Evolutionary conservation across 176 grass and related monocot genomes (phyloP).

Genomic region (Microstegium vimineum): DNA sequence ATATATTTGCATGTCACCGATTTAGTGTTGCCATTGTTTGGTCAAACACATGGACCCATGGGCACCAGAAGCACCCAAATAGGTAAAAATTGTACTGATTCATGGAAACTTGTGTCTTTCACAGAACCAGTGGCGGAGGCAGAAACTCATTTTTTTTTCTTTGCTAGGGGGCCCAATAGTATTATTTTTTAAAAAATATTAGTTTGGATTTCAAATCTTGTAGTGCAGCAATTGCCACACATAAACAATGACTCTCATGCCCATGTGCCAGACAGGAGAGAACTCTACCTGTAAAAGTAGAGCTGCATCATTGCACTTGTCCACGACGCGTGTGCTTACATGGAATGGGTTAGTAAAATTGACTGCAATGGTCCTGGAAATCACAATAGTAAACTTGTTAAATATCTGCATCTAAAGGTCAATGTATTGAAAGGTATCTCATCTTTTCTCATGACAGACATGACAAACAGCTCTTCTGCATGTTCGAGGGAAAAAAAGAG

Average conservation of each 20-base stretch:
- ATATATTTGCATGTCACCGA: neutral
- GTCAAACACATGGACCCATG: neutral
- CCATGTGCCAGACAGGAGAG: conserved; percentile 4
- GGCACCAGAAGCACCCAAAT: neutral
- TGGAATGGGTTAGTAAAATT: conserved; percentile 95
- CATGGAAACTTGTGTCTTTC: neutral
- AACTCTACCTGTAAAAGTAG: conserved; percentile 88
- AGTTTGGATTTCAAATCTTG: neutral
- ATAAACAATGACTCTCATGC: neutral
- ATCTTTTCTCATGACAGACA: neutral
- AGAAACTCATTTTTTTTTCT: neutral
- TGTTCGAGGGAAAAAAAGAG: conserved; percentile 7
- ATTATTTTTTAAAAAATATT: neutral
- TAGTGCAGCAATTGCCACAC: neutral
- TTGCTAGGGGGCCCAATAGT: neutral
- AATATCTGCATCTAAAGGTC: conserved; percentile 1
- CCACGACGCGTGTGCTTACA: conserved; percentile 66
- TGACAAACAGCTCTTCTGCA: neutral
- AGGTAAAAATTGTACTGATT: neutral
- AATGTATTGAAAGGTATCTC: neutral
- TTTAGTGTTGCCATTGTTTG: neutral
- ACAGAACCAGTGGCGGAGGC: neutral
- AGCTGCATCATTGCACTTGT: conserved; percentile 83
- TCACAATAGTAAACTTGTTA: conserved; percentile 13
- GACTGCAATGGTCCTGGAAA: conserved; percentile 91